phyloP scores from a whole-genome alignment of 805 yeast genomes.

The Wickerhamiella siamensis region DNA sequence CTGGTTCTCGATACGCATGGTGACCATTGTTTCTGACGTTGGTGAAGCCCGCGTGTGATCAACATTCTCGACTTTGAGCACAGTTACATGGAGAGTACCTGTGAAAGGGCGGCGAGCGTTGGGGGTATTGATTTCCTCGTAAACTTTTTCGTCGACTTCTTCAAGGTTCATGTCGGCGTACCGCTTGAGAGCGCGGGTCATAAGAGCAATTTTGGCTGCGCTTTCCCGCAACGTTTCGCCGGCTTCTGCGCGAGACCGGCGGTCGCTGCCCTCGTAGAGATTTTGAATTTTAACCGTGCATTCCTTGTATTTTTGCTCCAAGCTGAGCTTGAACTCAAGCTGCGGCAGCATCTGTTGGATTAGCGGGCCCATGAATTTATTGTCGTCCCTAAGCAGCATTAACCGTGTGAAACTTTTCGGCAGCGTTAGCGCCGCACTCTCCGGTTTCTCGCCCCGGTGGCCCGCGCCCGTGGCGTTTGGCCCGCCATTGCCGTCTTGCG shows the following conservation, averaged over 20 bases:
- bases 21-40: conserved; percentile 64
- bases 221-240: conserved; percentile 76
- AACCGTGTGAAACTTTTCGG: conserved; percentile 21
- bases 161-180: conserved; percentile 75
- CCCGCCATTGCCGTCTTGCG: not conserved
- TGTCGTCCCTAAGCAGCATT: conserved; percentile 80
- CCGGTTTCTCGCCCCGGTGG: conserved; percentile 2
- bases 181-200: conserved; percentile 70
- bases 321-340: conserved; percentile 82
- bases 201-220: conserved; percentile 67
- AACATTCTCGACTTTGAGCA: conserved; percentile 70
- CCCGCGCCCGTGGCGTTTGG: conserved; percentile 7
- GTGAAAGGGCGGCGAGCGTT: conserved; percentile 67
- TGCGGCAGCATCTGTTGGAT: conserved; percentile 94
- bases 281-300: conserved; percentile 84
- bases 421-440: conserved; percentile 1
- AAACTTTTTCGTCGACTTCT: conserved; percentile 7
- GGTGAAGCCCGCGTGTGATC: conserved; percentile 79
- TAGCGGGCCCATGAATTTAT: conserved; percentile 87
- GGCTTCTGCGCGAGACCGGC: conserved; percentile 71
- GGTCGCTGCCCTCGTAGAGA: conserved; percentile 85
- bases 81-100: conserved; percentile 62
- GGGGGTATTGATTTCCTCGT: conserved; percentile 35
- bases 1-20: conserved; percentile 78
- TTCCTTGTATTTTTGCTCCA: conserved; percentile 82